phyloP scores from a whole-genome alignment of 768 basidiomycete genomes.

The Gymnopilus dilepis region DNA sequence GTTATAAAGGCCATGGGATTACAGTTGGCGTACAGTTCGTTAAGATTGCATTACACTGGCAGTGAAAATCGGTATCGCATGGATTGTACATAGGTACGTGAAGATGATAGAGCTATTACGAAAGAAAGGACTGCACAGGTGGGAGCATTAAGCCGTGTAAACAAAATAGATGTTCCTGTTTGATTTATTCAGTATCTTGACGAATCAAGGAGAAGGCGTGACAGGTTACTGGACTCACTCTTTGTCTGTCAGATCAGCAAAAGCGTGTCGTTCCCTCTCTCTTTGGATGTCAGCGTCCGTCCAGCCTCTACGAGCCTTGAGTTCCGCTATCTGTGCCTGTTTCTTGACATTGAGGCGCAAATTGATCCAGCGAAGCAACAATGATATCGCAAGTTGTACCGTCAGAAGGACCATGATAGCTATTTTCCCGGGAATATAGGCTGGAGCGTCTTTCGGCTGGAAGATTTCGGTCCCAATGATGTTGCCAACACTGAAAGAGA shows the following conservation, averaged over 20 bases:
- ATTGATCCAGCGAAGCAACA: slow-evolving; percentile 60
- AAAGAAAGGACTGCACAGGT: not conserved
- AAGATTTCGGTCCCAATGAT: slow-evolving; percentile 70
- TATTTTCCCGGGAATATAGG: slow-evolving; percentile 69
- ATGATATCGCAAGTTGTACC: slow-evolving; percentile 53
- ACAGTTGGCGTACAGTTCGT: too few relatives aligned
- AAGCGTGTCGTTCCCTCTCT: slow-evolving; percentile 65
- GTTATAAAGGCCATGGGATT: too few relatives aligned
- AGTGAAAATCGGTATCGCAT: too few relatives aligned
- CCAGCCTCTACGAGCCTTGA: slow-evolving; percentile 58
- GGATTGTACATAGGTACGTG: too few relatives aligned
- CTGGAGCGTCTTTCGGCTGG: slow-evolving; percentile 63
- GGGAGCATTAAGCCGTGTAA: slow-evolving; percentile 49
- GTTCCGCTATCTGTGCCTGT: slow-evolving; percentile 41
- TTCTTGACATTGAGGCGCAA: slow-evolving; percentile 57
- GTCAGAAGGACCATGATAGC: slow-evolving; percentile 65
- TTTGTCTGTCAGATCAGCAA: slow-evolving; percentile 67
- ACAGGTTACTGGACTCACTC: slow-evolving; percentile 45
- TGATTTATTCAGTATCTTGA: not conserved
- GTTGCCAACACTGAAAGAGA: slow-evolving; percentile 61
- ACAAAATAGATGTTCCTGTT: slow-evolving; percentile 62
- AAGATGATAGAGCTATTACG: too few relatives aligned
- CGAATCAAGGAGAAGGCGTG: not conserved
- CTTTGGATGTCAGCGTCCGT: slow-evolving; percentile 59
- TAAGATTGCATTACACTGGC: too few relatives aligned